phyloP scores from a whole-genome alignment of 2,329 filamentous ascomycete genomes.

The Fusarium beomiforme region DNA sequence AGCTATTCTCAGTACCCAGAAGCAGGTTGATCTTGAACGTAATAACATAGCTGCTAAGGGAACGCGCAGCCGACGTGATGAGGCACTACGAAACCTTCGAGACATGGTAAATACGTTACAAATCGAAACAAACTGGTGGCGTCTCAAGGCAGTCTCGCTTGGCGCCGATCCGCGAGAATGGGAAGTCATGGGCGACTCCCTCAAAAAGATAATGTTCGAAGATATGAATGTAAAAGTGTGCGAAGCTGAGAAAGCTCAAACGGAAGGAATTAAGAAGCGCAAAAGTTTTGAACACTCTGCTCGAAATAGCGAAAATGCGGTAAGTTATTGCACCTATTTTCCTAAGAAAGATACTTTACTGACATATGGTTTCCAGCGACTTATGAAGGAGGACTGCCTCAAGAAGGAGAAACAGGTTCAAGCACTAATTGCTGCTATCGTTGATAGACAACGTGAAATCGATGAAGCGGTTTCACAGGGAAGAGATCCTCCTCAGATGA shows the following conservation, averaged over 20 bases:
- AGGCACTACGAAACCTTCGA: slow-evolving; percentile 37
- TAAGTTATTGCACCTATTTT: slow-evolving; percentile 1
- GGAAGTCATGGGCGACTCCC: slow-evolving; percentile 16
- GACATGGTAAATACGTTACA: slow-evolving; percentile 37
- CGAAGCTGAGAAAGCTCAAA: neutral
- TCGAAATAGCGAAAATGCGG: neutral
- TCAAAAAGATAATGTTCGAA: slow-evolving; percentile 35
- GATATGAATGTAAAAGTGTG: slow-evolving; percentile 22
- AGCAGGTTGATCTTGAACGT: slow-evolving; percentile 44
- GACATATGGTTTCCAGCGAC: neutral
- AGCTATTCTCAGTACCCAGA: slow-evolving; percentile 37
- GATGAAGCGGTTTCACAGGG: neutral
- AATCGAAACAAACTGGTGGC: slow-evolving; percentile 44
- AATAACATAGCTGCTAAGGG: slow-evolving; percentile 54
- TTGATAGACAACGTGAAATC: slow-evolving; percentile 15
- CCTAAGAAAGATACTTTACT: neutral
- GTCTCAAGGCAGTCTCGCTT: slow-evolving; percentile 39
- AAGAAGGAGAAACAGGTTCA: neutral
- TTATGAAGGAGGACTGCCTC: neutral
- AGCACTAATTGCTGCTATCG: neutral
- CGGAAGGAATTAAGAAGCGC: neutral
- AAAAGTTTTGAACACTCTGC: neutral
- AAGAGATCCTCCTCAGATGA: neutral
- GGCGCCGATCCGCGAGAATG: slow-evolving; percentile 38
- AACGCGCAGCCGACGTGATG: slow-evolving; percentile 46